Conservation (phyloP, 805 yeast species). For the Schwanniomyces pseudopolymorphus region DNA sequence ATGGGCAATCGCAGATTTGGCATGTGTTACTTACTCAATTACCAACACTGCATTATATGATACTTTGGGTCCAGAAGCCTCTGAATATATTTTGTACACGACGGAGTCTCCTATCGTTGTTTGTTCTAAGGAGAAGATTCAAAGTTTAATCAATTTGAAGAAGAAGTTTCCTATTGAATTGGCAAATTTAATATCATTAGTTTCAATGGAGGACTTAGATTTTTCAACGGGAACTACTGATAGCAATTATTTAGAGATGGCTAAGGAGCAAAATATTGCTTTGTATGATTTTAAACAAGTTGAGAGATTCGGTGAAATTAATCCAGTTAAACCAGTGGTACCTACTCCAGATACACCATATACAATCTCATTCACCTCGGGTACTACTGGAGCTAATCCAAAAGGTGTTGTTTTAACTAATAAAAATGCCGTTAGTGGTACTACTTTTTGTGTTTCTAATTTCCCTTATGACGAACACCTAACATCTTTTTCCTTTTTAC, state of each 20-base stretch:
- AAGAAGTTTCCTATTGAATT: constrained; percentile 20
- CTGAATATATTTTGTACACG: constrained; percentile 59
- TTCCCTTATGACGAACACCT: constrained; percentile 13
- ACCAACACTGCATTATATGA: constrained; percentile 31
- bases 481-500: constrained; percentile 45
- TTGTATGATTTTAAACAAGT: constrained; percentile 30
- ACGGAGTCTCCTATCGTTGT: constrained; percentile 57
- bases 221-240: constrained; percentile 23
- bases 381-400: constrained; percentile 68
- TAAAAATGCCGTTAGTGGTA: constrained; percentile 47
- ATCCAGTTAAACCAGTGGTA: constrained; percentile 32
- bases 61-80: constrained; percentile 52
- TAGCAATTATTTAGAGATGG: constrained; percentile 15
- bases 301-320: constrained; percentile 30
- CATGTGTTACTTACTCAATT: constrained; percentile 53
- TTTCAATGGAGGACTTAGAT: constrained; percentile 39
- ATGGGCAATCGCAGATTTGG: constrained; percentile 71
- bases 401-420: constrained; percentile 67
- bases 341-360: constrained; percentile 51
- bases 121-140: constrained; percentile 33
- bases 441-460: constrained; percentile 33
- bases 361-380: constrained; percentile 72
- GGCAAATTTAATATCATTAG: constrained; percentile 28
- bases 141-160: constrained; percentile 28
- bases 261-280: constrained; percentile 15